Evolutionary conservation across 441 rosid genomes (phyloP).

Genomic region (Pelargonium myrrhifolium): DNA sequence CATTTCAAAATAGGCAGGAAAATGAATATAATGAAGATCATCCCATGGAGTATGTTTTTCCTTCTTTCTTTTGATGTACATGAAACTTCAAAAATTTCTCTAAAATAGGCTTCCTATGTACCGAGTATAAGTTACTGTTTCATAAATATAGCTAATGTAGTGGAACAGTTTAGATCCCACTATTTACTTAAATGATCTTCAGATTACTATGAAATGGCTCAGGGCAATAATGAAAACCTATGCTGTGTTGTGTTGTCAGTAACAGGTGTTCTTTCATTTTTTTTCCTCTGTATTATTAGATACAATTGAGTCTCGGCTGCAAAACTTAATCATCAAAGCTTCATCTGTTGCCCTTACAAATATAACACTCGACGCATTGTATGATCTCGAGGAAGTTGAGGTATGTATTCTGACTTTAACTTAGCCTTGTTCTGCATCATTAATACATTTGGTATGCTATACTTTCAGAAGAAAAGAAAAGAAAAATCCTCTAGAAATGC

Average conservation of each 20-base stretch:
- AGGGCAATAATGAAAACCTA: background rate
- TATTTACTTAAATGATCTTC: too few relatives aligned
- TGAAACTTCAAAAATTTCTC: too few relatives aligned
- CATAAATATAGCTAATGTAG: too few relatives aligned
- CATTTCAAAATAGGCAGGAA: too few relatives aligned
- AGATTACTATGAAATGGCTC: too few relatives aligned
- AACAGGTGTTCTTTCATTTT: conserved; percentile 10
- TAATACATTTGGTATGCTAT: background rate
- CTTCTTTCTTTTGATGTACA: too few relatives aligned
- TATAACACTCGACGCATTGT: conserved; percentile 44
- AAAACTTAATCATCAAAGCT: conserved; percentile 44
- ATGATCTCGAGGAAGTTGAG: conserved; percentile 67
- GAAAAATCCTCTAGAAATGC: background rate
- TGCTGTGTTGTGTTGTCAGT: conserved; percentile 1
- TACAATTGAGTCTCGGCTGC: conserved; percentile 49
- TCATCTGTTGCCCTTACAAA: conserved; percentile 53
- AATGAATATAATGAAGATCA: too few relatives aligned
- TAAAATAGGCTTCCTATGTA: too few relatives aligned
- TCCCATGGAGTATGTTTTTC: too few relatives aligned
- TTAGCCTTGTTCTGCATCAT: background rate
- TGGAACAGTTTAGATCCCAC: too few relatives aligned
- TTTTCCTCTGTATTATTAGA: conserved; percentile 35
- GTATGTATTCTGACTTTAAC: conserved; percentile 30
- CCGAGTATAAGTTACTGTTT: too few relatives aligned
- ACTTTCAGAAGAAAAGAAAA: background rate